Base-by-base conservation (phyloP, 2,329 filamentous ascomycete genomes). In the Aspergillus ochraceus region DNA sequence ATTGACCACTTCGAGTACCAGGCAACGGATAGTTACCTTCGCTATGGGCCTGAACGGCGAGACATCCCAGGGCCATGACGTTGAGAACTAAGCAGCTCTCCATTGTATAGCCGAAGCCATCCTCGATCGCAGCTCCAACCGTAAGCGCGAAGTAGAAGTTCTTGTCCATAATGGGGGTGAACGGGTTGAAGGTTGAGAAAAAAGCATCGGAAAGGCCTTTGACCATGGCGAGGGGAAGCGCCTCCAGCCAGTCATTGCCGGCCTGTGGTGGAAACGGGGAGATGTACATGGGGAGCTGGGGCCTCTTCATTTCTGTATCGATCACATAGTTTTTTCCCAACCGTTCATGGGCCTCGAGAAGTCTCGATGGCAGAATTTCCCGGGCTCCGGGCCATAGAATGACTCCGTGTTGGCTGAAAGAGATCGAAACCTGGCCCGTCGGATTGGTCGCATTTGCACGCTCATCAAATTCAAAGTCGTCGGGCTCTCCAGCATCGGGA, bases 111-210 rank as follows among this genome's bases (percentile, higher is more conserved):
- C 81, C 81, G 60, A 84, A 84, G 1, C 78, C 77, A 42, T 76
- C 81, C 61, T 82, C 79, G 52, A 83, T 76, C 2, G 80, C 82
- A 3, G 76, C 68, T 11, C 79, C 77, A 5, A 84, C 75, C 0
- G 81, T 84, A 61, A 76, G 80, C 1, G 81, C 76, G 64, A 80
- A 81, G 66, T 83, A 84, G 57, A 81, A 78, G 19, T 77, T 77
- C 58, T 81, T 80, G 62, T 85, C 82, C 54, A 85, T 77, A 22
- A 83, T 77, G 0, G 83, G 83, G 17, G 79, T 83, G 29, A 77
- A 82, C 0, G 81, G 80, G 64, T 84, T 82, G 63, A 84, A 84
- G 0, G 82, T 81, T n/a, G 79, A 74, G 66, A 84, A 84, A 60
- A 83, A 84, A 0, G 80, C 80, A 69, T 83, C 80, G 9, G 80